Base-by-base conservation (phyloP, 2,329 filamentous ascomycete species). In the Exophiala phaeomuriformis region DNA sequence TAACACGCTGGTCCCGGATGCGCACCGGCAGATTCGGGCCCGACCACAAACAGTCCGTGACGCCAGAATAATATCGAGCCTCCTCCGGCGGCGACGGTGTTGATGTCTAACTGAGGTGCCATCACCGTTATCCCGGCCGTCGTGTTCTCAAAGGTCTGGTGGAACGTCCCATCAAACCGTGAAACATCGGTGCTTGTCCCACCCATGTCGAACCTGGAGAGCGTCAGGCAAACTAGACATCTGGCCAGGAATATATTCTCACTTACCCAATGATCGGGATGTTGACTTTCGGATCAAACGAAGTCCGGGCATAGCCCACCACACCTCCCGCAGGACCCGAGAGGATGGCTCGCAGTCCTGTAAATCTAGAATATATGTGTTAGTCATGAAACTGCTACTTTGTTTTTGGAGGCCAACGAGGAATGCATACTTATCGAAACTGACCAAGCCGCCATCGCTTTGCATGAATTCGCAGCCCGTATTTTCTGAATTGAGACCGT, bases 381-480 rank as follows among this genome's bases (percentile, higher is more conserved):
- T 0, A 90, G 85, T 59, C 90, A 86, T 8, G 36, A 41, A 9
- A 3, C 6, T 12, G 39, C 5, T 4, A 27, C 12, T 28, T 41
- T 27, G 12, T 28, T 19, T 19, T 19, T 19, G 19, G 19, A 19
- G 19, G 19, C 19, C 19, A 19, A 19, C 19, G 2, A 19, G 2
- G 19, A 19, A 19, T 19, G 29, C 37, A 4, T 32, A 51, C 63
- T 73, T 63, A 35, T 64, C 60, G 7, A 71, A 65, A 50, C 71
- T 66, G 1, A 81, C 78, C 2, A 83, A 68, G 1, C 80, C 80
- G 30, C 88, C 88, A 59, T 94, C 88, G 6, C 85, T 90, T 68
- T 95, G 89, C 90, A 95, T 95, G 62, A 96, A 95, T 66, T 95
- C 90, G 71, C 89, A 95, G 53, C 89, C 77, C 61, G 76, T 84